Evolutionary conservation across 805 yeast genomes (phyloP).

Genomic region (Lachancea mirantina): DNA sequence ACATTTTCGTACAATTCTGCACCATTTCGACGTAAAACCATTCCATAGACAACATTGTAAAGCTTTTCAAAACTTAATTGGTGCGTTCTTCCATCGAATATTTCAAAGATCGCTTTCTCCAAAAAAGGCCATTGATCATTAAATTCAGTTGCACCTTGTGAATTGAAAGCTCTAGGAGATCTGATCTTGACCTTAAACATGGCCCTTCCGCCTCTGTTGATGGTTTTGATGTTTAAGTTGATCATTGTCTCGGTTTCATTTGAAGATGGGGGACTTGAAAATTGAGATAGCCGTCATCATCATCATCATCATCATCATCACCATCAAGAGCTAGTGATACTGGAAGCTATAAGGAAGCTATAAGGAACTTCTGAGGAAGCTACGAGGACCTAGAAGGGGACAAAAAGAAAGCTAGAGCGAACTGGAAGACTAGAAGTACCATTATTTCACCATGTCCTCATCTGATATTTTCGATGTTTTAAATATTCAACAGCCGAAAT

Average conservation of each 20-base stretch:
- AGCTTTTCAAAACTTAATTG: constrained; percentile 74
- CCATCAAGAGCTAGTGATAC: too few species aligned
- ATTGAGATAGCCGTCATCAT: too few species aligned
- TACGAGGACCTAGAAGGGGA: too few species aligned
- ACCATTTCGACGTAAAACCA: constrained; percentile 67
- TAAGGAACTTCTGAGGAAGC: too few species aligned
- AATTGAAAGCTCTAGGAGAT: constrained; percentile 2
- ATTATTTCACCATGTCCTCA: constrained; percentile 28
- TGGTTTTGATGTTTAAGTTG: neutral
- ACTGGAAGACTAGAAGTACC: neutral
- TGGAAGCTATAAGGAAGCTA: too few species aligned
- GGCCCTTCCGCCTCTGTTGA: neutral
- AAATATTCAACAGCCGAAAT: constrained; percentile 43
- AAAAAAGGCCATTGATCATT: constrained; percentile 61
- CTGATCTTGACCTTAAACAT: constrained; percentile 8
- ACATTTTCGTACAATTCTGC: constrained; percentile 58
- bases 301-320: too few species aligned
- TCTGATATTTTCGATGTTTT: constrained; percentile 73
- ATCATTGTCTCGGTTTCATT: too few species aligned
- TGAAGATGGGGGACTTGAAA: too few species aligned
- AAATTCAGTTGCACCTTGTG: constrained; percentile 31
- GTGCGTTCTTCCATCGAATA: constrained; percentile 65
- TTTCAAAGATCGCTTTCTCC: constrained; percentile 61
- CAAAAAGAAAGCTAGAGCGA: too few species aligned
- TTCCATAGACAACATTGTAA: constrained; percentile 68